phyloP scores from a whole-genome alignment of 805 yeast genomes.

The Vanderwaltozyma tropicalis region DNA sequence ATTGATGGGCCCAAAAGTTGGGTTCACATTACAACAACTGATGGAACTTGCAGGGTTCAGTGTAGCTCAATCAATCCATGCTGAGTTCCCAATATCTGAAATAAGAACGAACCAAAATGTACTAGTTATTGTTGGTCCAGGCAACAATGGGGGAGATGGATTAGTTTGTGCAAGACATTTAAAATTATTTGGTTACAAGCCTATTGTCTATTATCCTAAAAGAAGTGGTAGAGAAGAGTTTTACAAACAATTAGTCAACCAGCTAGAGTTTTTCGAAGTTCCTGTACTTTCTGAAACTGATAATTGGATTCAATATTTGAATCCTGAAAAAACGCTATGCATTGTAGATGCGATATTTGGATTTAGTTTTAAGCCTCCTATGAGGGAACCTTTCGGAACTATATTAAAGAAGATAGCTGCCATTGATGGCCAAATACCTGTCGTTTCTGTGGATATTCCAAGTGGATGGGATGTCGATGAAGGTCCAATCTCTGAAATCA shows the following conservation, averaged over 20 bases:
- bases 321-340: slow-evolving; percentile 32
- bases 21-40: slow-evolving; percentile 28
- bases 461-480: slow-evolving; percentile 95
- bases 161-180: slow-evolving; percentile 91
- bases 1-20: slow-evolving; percentile 68
- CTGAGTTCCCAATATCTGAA: slow-evolving; percentile 41
- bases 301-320: slow-evolving; percentile 19
- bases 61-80: slow-evolving; percentile 78
- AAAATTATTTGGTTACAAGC: slow-evolving; percentile 65
- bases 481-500: slow-evolving; percentile 49
- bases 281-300: slow-evolving; percentile 39
- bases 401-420: slow-evolving; percentile 34
- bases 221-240: slow-evolving; percentile 43
- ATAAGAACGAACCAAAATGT: slow-evolving; percentile 36
- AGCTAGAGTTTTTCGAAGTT: slow-evolving; percentile 55
- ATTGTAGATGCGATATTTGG: slow-evolving; percentile 85
- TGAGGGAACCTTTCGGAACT: slow-evolving; percentile 62
- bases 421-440: slow-evolving; percentile 35
- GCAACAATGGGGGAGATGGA: slow-evolving; percentile 95
- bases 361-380: slow-evolving; percentile 83
- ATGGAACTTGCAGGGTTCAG: slow-evolving; percentile 96
- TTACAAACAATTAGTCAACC: slow-evolving; percentile 52
- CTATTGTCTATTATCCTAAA: slow-evolving; percentile 74
- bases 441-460: slow-evolving; percentile 82
- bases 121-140: slow-evolving; percentile 82